phyloP scores from a whole-genome alignment of 768 basidiomycete species.

The Dioszegia aurantiaca region DNA sequence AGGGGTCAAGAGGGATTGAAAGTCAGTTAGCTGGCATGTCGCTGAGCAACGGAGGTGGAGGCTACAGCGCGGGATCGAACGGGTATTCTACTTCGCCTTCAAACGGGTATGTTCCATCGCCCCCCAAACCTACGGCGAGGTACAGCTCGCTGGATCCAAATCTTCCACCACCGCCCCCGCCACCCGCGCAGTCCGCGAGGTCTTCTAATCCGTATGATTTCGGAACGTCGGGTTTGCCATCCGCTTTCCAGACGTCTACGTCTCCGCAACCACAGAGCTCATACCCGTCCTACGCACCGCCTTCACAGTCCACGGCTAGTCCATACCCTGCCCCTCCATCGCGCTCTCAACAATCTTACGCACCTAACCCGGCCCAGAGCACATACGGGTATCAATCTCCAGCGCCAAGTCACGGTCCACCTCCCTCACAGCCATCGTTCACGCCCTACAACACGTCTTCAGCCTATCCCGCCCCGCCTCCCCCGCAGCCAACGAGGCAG shows the following conservation, averaged over 20 bases:
- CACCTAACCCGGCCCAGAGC: conserved; percentile 58
- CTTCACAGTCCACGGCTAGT: conserved; percentile 31
- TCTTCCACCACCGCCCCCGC: conserved; percentile 56
- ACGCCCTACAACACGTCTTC: conserved; percentile 77
- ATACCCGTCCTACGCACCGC: conserved; percentile 23
- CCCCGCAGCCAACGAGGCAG: conserved; percentile 58
- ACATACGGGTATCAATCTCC: conserved; percentile 48
- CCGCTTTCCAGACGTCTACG: conserved; percentile 31
- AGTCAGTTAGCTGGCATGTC: conserved; percentile 30
- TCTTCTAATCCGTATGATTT: conserved; percentile 46
- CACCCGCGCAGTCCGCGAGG: conserved; percentile 47
- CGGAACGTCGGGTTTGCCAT: conserved; percentile 32
- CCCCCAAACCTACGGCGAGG: conserved; percentile 9
- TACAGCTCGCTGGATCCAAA: conserved; percentile 2
- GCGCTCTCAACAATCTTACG: conserved; percentile 56
- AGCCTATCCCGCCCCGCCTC: conserved; percentile 82
- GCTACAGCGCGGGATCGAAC: background rate
- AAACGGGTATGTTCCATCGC: conserved; percentile 20
- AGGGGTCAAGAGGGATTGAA: conserved; percentile 40
- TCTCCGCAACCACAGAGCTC: conserved; percentile 22
- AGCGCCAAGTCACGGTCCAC: too few relatives aligned
- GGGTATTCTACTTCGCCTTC: conserved; percentile 17
- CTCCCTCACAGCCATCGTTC: conserved; percentile 72
- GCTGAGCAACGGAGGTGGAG: conserved; percentile 11
- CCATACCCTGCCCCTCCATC: conserved; percentile 60